Conservation (phyloP, 2,329 filamentous ascomycete genomes). For the Xylaria sp. region DNA sequence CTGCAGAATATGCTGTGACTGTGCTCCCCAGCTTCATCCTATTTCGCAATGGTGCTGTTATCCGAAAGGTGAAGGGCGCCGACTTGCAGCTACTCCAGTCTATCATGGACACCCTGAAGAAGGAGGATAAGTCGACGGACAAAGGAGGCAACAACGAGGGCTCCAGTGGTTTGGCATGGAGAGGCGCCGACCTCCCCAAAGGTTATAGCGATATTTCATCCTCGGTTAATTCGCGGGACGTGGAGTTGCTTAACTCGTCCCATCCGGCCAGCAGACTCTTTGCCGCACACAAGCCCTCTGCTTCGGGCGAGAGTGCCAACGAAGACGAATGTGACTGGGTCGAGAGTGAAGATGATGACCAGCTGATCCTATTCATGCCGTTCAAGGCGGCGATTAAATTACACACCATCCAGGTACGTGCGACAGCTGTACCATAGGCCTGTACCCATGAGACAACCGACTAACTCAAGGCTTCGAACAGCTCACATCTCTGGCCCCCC, state of each 20-base stretch:
- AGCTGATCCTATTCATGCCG: slow-evolving; percentile 86
- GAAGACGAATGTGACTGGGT: slow-evolving; percentile 85
- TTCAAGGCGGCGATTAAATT: slow-evolving; percentile 86
- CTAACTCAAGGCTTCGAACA: slow-evolving; percentile 39
- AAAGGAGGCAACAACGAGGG: slow-evolving; percentile 38
- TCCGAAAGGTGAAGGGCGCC: slow-evolving; percentile 67
- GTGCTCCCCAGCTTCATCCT: slow-evolving; percentile 89
- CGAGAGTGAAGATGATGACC: slow-evolving; percentile 94
- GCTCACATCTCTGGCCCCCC: slow-evolving; percentile 72
- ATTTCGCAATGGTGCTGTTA: slow-evolving; percentile 65
- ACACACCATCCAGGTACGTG: slow-evolving; percentile 65
- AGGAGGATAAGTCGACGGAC: slow-evolving; percentile 54
- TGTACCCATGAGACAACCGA: slow-evolving; percentile 5
- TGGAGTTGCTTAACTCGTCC: slow-evolving; percentile 82
- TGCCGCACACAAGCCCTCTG: slow-evolving; percentile 53
- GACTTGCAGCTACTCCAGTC: slow-evolving; percentile 65
- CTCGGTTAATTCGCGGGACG: slow-evolving; percentile 69
- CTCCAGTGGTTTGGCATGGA: slow-evolving; percentile 55
- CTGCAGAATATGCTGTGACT: slow-evolving; percentile 66
- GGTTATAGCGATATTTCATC: slow-evolving; percentile 81
- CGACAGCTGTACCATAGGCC: neutral
- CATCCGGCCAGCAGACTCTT: slow-evolving; percentile 69
- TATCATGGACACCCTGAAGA: slow-evolving; percentile 64
- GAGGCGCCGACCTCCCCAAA: slow-evolving; percentile 67
- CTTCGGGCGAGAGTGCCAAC: slow-evolving; percentile 84